phyloP scores from a whole-genome alignment of 306 rosid genomes.

The Gillenia trifoliata region DNA sequence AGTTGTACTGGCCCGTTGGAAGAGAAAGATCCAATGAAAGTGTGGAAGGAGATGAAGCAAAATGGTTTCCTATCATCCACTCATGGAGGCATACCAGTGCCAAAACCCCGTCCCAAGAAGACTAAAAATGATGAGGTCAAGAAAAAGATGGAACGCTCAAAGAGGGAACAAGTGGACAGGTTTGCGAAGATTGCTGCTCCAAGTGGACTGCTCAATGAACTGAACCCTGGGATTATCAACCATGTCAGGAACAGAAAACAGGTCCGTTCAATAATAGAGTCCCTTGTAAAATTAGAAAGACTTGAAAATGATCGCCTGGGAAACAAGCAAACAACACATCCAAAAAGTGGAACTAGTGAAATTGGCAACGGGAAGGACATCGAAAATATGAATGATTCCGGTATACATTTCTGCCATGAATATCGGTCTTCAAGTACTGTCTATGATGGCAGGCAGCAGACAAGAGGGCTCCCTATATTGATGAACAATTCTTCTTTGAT shows the following conservation, averaged over 20 bases:
- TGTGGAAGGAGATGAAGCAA: constrained; percentile 88
- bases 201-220: constrained; percentile 85
- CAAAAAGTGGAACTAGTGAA: constrained; percentile 31
- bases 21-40: constrained; percentile 59
- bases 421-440: constrained; percentile 25
- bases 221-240: constrained; percentile 97
- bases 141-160: constrained; percentile 79
- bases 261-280: constrained; percentile 87
- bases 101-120: constrained; percentile 72
- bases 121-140: constrained; percentile 57
- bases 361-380: constrained; percentile 31
- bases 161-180: constrained; percentile 75
- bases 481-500: constrained; percentile 29
- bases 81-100: constrained; percentile 84
- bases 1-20: constrained; percentile 64
- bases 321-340: constrained; percentile 44
- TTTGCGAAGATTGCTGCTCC: constrained; percentile 96
- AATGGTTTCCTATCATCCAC: constrained; percentile 84
- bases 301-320: constrained; percentile 42
- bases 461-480: constrained; percentile 29
- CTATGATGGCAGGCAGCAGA: constrained; percentile 42
- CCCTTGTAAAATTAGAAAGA: constrained; percentile 74
- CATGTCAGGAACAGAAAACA: constrained; percentile 94
- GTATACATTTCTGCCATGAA: constrained; percentile 32
- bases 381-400: constrained; percentile 33